Conservation (phyloP, 768 basidiomycete species). For the Mycena kentingensis region DNA sequence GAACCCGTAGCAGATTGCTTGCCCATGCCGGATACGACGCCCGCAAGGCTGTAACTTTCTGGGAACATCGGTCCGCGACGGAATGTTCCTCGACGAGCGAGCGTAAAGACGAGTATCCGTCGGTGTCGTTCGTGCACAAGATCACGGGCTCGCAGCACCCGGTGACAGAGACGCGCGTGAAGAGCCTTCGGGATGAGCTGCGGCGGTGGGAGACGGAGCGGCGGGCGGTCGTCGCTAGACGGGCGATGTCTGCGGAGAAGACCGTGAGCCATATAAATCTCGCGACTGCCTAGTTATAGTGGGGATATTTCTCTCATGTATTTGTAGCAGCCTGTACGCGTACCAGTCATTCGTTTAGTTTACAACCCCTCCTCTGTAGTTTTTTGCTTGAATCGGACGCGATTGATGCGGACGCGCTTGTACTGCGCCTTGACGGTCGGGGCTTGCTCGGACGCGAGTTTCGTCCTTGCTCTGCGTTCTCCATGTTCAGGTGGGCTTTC, state of each 20-base stretch:
- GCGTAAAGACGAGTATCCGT: slow-evolving; percentile 21
- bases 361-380: too few relatives aligned
- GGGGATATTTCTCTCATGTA: not conserved
- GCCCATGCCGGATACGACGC: slow-evolving; percentile 93
- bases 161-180: slow-evolving; percentile 62
- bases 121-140: slow-evolving; percentile 37
- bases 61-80: slow-evolving; percentile 60
- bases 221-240: slow-evolving; percentile 26
- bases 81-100: slow-evolving; percentile 45
- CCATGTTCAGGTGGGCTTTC: too few relatives aligned
- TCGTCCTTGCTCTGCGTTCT: too few relatives aligned
- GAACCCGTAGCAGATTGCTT: slow-evolving; percentile 60
- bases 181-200: slow-evolving; percentile 66
- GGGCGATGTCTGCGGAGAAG: slow-evolving; percentile 4
- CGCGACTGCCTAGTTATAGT: slow-evolving; percentile 17
- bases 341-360: too few relatives aligned
- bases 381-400: too few relatives aligned
- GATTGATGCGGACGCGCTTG: too few relatives aligned
- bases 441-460: too few relatives aligned
- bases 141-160: slow-evolving; percentile 69
- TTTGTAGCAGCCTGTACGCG: too few relatives aligned
- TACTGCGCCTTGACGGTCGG: too few relatives aligned
- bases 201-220: slow-evolving; percentile 67
- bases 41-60: slow-evolving; percentile 76
- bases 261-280: slow-evolving; percentile 16